Conservation (phyloP, 176 grass and related monocot genomes). For the Aegilops longissima region DNA sequence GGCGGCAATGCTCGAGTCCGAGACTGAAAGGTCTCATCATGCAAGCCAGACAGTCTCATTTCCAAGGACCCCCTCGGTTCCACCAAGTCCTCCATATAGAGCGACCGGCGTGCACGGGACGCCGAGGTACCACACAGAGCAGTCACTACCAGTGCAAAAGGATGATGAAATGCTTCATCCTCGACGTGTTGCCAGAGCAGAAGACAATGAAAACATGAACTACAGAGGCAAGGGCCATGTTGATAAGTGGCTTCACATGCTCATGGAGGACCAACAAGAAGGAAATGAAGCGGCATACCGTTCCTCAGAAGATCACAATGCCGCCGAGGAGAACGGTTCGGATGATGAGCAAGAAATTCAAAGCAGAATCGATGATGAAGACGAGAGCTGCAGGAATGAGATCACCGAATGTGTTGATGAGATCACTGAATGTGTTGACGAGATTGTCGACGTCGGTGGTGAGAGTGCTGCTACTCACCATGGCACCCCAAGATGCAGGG, state of each 20-base stretch:
- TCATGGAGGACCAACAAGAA: conserved; percentile 54
- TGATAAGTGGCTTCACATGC: conserved; percentile 77
- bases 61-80: conserved; percentile 33
- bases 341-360: conserved; percentile 29
- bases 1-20: background rate
- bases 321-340: background rate
- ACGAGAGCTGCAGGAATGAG: conserved; percentile 31
- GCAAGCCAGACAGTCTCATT: conserved; percentile 31
- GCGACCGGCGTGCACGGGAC: conserved; percentile 1
- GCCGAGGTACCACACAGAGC: conserved; percentile 22
- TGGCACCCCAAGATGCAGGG: conserved; percentile 32
- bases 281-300: background rate
- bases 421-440: conserved; percentile 39
- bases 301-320: conserved; percentile 11
- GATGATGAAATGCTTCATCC: background rate
- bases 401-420: conserved; percentile 43
- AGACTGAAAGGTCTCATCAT: conserved; percentile 22
- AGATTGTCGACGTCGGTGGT: conserved; percentile 35
- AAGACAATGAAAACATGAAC: conserved; percentile 49
- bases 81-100: conserved; percentile 46
- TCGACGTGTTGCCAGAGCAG: conserved; percentile 13
- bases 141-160: conserved; percentile 18
- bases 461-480: conserved; percentile 22
- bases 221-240: conserved; percentile 63
- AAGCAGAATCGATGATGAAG: conserved; percentile 1